Evolutionary conservation across 2,329 filamentous ascomycete species (phyloP).

Genomic region (Lasiodiplodia citricola): DNA sequence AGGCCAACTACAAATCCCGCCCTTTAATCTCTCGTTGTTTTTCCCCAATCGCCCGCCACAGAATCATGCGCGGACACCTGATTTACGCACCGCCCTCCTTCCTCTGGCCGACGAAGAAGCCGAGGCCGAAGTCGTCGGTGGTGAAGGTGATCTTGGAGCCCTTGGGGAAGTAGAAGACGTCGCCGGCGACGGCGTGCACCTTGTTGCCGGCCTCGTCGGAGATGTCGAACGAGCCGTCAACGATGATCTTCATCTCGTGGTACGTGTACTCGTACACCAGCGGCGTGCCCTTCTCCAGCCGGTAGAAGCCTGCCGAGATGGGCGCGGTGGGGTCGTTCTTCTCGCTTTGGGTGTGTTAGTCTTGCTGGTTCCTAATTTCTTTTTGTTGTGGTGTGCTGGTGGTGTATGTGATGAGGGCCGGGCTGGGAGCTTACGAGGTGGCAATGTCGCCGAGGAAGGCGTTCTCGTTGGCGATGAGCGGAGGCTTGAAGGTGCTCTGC

Average conservation of each 20-base stretch:
- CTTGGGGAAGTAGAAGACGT: slow-evolving; percentile 73
- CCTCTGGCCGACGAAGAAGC: slow-evolving; percentile 58
- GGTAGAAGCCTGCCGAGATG: slow-evolving; percentile 69
- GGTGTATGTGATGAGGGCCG: neutral
- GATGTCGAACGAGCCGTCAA: slow-evolving; percentile 71
- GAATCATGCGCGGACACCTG: neutral
- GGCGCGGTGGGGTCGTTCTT: slow-evolving; percentile 63
- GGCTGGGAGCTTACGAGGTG: slow-evolving; percentile 50
- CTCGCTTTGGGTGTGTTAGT: slow-evolving; percentile 47
- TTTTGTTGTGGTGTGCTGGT: neutral
- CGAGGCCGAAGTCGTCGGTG: slow-evolving; percentile 65
- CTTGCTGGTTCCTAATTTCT: neutral
- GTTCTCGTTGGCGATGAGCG: slow-evolving; percentile 70
- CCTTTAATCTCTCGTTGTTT: too few relatives aligned
- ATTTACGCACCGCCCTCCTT: slow-evolving; percentile 38
- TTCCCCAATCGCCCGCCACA: too few relatives aligned
- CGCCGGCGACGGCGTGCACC: slow-evolving; percentile 64
- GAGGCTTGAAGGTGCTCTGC: slow-evolving; percentile 66
- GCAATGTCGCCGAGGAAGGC: slow-evolving; percentile 69
- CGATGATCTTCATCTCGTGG: slow-evolving; percentile 76
- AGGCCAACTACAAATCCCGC: too few relatives aligned
- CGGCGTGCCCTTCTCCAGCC: slow-evolving; percentile 69
- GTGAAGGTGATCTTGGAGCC: slow-evolving; percentile 70
- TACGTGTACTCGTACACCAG: slow-evolving; percentile 73
- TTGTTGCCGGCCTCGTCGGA: slow-evolving; percentile 66